phyloP scores from a whole-genome alignment of 768 basidiomycete genomes.

The Heimioporus sp. region DNA sequence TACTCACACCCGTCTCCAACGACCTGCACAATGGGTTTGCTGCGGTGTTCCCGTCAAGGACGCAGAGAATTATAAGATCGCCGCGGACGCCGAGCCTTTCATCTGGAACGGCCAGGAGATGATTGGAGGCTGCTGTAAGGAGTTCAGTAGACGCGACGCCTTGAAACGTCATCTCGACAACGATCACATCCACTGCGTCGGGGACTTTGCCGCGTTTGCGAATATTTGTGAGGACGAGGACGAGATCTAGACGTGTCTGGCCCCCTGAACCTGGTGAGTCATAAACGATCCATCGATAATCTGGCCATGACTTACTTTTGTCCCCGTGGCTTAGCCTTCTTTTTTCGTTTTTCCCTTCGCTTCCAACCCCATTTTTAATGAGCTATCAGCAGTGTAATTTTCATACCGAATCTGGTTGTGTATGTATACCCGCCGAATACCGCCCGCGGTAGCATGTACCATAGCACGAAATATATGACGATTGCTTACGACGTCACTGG shows the following conservation, averaged over 20 bases:
- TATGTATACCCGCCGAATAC: background rate
- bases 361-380: conserved; percentile 1
- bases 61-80: conserved; percentile 19
- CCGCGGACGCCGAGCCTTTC: conserved; percentile 24
- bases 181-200: conserved; percentile 33
- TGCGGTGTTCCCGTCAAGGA: conserved; percentile 33
- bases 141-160: conserved; percentile 39
- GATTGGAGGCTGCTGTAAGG: conserved; percentile 38
- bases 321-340: too few species aligned
- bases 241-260: background rate
- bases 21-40: conserved; percentile 38
- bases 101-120: conserved; percentile 27
- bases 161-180: conserved; percentile 41
- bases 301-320: background rate
- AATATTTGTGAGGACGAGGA: conserved; percentile 25
- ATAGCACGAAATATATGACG: conserved; percentile 10
- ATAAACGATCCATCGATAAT: background rate
- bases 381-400: conserved; percentile 6
- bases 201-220: conserved; percentile 30
- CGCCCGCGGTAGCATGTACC: conserved; percentile 10
- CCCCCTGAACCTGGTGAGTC: conserved; percentile 3
- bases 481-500: background rate
- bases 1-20: conserved; percentile 43
- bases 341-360: conserved; percentile 5
- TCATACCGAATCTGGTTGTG: conserved; percentile 12